Conservation (phyloP, 2,329 filamentous ascomycete species). For the Stagonosporopsis chrysanthemi region DNA sequence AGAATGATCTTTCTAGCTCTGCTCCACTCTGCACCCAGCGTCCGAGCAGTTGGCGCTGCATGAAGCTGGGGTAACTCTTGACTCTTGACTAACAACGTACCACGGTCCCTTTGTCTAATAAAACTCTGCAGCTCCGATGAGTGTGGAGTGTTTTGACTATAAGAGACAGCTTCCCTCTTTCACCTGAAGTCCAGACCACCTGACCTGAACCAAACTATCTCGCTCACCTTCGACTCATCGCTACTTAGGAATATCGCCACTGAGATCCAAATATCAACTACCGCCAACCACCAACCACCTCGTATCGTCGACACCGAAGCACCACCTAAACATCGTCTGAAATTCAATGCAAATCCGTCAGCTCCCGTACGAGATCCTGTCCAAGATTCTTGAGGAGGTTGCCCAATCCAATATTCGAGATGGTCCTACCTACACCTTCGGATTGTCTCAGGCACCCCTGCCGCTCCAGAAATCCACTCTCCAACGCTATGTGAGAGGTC, state of each 20-base stretch:
- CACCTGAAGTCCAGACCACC: slow-evolving; percentile 16
- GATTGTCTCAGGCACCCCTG: slow-evolving; percentile 58
- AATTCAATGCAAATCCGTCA: slow-evolving; percentile 57
- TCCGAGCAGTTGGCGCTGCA: slow-evolving; percentile 38
- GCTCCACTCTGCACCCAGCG: slow-evolving; percentile 34
- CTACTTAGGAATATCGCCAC: slow-evolving; percentile 6
- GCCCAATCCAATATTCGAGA: slow-evolving; percentile 57
- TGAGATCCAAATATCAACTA: slow-evolving; percentile 4
- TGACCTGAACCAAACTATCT: slow-evolving; percentile 24
- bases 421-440: slow-evolving; percentile 60
- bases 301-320: neutral
- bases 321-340: slow-evolving; percentile 13
- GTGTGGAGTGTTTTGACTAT: slow-evolving; percentile 29
- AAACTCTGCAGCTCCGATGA: slow-evolving; percentile 33
- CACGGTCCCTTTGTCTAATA: slow-evolving; percentile 38
- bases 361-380: slow-evolving; percentile 61
- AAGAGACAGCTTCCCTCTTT: slow-evolving; percentile 30
- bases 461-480: slow-evolving; percentile 55
- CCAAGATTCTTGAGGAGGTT: slow-evolving; percentile 59
- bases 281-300: slow-evolving; percentile 9
- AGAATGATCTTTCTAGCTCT: slow-evolving; percentile 31
- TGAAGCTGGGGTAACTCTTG: slow-evolving; percentile 36
- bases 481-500: slow-evolving; percentile 60
- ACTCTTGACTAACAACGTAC: slow-evolving; percentile 44
- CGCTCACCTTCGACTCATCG: slow-evolving; percentile 17